Conservation (phyloP, 2,329 filamentous ascomycete genomes). For the Colletotrichum agaves region DNA sequence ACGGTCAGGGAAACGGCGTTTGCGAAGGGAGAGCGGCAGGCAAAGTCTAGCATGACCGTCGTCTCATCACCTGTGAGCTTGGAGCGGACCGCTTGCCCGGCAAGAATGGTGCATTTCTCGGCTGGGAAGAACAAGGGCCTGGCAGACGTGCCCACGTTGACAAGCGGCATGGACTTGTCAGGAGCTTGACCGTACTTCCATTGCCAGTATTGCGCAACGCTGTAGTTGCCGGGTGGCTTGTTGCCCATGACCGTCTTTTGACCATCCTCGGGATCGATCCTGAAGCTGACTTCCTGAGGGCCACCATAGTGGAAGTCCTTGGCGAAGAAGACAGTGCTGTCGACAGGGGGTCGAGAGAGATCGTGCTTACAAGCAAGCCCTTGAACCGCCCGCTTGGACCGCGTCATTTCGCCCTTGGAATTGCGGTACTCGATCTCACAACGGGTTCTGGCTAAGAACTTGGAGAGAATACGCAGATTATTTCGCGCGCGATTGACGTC, state of each 20-base stretch:
- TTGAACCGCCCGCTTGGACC: constrained; percentile 41
- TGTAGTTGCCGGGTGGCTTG: constrained; percentile 41
- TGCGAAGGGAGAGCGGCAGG: constrained; percentile 71
- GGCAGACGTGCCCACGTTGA: constrained; percentile 71
- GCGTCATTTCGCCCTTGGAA: constrained; percentile 36
- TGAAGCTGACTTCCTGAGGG: constrained; percentile 47
- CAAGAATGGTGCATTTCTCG: constrained; percentile 71
- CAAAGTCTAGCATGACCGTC: constrained; percentile 75
- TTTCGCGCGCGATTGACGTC: neutral
- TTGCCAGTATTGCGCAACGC: constrained; percentile 57
- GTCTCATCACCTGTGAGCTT: constrained; percentile 72
- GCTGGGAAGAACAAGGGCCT: constrained; percentile 74
- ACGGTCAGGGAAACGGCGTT: constrained; percentile 75
- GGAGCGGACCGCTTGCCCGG: constrained; percentile 71
- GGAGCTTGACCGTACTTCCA: constrained; percentile 42
- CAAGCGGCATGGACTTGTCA: constrained; percentile 58
- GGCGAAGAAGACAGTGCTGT: constrained; percentile 4
- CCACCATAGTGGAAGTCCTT: constrained; percentile 35
- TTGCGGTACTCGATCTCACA: constrained; percentile 48
- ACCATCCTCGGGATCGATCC: constrained; percentile 39
- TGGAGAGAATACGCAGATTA: constrained; percentile 47
- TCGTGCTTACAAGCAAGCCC: constrained; percentile 41
- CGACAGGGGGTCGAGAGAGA: constrained; percentile 1
- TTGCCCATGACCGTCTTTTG: constrained; percentile 39
- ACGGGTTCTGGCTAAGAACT: constrained; percentile 52